phyloP scores from a whole-genome alignment of 805 yeast species.

The Ogataea minuta region DNA sequence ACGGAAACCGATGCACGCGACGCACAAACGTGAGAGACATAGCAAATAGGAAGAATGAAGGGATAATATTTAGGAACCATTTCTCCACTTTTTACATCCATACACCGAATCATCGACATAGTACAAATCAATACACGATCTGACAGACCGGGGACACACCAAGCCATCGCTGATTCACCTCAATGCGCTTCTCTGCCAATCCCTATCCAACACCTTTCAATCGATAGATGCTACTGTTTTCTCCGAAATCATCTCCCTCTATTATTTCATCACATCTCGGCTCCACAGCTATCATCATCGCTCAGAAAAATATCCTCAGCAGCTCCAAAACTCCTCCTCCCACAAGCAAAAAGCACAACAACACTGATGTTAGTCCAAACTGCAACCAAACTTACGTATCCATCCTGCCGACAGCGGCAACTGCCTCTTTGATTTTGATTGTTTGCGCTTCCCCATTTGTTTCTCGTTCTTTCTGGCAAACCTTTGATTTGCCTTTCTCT shows the following conservation, averaged over 20 bases:
- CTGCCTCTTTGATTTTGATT: slow-evolving; percentile 36
- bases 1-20: slow-evolving; percentile 33
- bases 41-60: neutral
- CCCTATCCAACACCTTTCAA: too few species aligned
- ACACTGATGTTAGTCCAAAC: slow-evolving; percentile 20
- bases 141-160: too few species aligned
- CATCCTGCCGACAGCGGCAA: slow-evolving; percentile 63
- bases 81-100: slow-evolving; percentile 5
- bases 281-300: neutral
- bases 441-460: slow-evolving; percentile 72
- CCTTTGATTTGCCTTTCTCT: slow-evolving; percentile 82
- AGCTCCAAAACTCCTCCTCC: slow-evolving; percentile 84
- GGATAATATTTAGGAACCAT: neutral
- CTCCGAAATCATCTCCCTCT: too few species aligned
- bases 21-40: slow-evolving; percentile 9
- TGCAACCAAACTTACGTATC: slow-evolving; percentile 48
- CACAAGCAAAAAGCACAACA: slow-evolving; percentile 59
- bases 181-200: too few species aligned
- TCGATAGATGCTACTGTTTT: too few species aligned
- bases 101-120: neutral
- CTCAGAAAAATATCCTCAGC: slow-evolving; percentile 49
- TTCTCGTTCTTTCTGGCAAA: slow-evolving; percentile 71
- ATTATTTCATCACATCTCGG: too few species aligned
- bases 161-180: too few species aligned
- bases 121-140: too few species aligned